These are phyloP conservation scores for Penicillium atrosanguineum DNA, from an alignment of 495 filamentous ascomycete genomes.

Conservation along the genomic window DNA sequence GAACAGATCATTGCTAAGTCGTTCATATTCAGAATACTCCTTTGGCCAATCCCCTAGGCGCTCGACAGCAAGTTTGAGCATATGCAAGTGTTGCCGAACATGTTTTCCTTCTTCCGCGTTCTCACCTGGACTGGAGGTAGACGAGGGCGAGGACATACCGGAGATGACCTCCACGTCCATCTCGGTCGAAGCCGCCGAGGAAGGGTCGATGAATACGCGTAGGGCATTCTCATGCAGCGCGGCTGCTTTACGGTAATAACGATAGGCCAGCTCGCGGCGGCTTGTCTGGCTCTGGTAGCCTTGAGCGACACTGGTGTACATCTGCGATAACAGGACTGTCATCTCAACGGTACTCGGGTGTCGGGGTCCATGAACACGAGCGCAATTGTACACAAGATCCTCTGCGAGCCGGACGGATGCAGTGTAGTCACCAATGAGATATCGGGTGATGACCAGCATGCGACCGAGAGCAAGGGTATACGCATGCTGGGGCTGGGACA, in stretches of 20 bases:
- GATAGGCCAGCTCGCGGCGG: constrained; percentile 20
- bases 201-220: constrained; percentile 19
- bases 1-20: constrained; percentile 5
- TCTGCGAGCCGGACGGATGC: constrained; percentile 26
- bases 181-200: constrained; percentile 3
- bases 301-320: constrained; percentile 30
- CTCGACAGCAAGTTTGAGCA: constrained; percentile 29
- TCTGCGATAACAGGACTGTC: constrained; percentile 37
- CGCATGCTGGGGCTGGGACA: constrained; percentile 12
- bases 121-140: constrained; percentile 10
- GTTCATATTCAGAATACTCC: constrained; percentile 27
- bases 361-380: constrained; percentile 35
- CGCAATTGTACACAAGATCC: constrained; percentile 43
- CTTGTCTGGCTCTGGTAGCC: constrained; percentile 20
- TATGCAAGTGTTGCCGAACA: constrained; percentile 29
- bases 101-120: constrained; percentile 20
- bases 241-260: constrained; percentile 28
- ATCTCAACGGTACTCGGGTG: constrained; percentile 37
- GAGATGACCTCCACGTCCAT: constrained; percentile 23
- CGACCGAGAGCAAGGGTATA: constrained; percentile 30
- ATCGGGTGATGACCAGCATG: constrained; percentile 29
- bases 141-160: constrained; percentile 14
- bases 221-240: constrained; percentile 30
- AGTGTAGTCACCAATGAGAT: constrained; percentile 22
- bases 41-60: constrained; percentile 31